Evolutionary conservation across 257 asterid genomes (phyloP), one percentile per base, ranked within the genome.

Genomic region (Petunia secreta): DNA sequence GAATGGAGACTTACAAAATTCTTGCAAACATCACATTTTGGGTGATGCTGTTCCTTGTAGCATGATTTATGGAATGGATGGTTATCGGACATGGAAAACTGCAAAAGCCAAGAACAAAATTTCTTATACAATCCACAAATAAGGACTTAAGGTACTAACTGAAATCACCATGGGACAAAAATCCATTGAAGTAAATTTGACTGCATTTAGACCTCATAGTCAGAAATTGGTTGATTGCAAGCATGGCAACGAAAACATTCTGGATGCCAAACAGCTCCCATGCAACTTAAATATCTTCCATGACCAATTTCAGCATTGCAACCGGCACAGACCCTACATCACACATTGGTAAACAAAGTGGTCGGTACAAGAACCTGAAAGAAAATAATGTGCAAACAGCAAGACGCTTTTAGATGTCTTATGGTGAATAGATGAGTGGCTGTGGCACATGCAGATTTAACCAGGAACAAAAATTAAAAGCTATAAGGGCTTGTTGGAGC

Each of bases 211-310:
- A 94, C 99, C 99, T 96, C 99, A 64, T 89, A 87, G 88, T 96
- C 99, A 78, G 99, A 92, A 75, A 96, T 96, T 8, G 98, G 97
- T 11, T 37, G 90, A 81, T 83, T 84, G 89, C 99, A 96, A 80
- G 90, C 92, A 83, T 87, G 88, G 82, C 99, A 96, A 57, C 91
- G 81, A 63, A 96, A 96, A 83, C 99, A 96, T 81, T 92, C 99
- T n/a, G 99, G 98, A 89, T 96, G 99, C 99, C 99, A 96, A 78
- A 91, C 88, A 80, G 91, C 90, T 63, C 93, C 98, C 98, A 96
- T 90, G 93, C 98, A 92, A 83, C 95, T 94, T 87, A 94, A 89
- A 79, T 85, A 96, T 84, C 98, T 88, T 63, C 98, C 99, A 38
- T 90, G 97, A 3, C 99, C 99, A 73, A 96, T 89, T 85, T 96